Evolutionary conservation across 305 asterid species (phyloP), one percentile per base, ranked within the genome.

Genomic region (Solanum chacoense): DNA sequence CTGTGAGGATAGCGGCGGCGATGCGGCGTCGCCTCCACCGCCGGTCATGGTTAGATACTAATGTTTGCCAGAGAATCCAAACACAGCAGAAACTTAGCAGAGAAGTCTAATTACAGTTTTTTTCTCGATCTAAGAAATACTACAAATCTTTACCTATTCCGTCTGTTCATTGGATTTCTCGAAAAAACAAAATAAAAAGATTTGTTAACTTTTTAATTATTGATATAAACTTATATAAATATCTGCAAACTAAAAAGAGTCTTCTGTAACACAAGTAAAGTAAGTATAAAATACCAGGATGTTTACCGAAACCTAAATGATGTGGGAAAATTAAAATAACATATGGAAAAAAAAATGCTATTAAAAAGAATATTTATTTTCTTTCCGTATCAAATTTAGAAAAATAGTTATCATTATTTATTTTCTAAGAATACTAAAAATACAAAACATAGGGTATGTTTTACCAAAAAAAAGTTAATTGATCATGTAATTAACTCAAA

Each of bases 11-110:
- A 74, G 87, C 87, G 92, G 95, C 92, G 97, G 93, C 88, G 73
- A 3, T 29, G 86, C 20, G 31, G 93, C 93, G 90, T 93, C 96
- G 90, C 94, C 91, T 88, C 97, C 96, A 87, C 94, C 91, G 92
- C 92, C 90, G 81, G 84, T 85, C 98, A 95, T 95, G 89, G 84
- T 45, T 24, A 7, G 8, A 20, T 35, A 35, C 3, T 76, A 20
- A 20, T 6, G 84, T 13, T 38, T 4, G 35, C 65, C 63, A n/a
- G 63, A 77, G 29, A 35, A 75, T 74, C 42, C 81, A 72, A 72
- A 14, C 11, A 73, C 38, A 32, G 40, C 34, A 40, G 67, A 16
- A 81, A 81, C 72, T 81, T 42, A 81, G 86, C 55, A 45, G 71
- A 28, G 16, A 42, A 81, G 86, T 50, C 14, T 16, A 81, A 5